Conservation (phyloP, 768 basidiomycete species). For the Piloderma croceum region DNA sequence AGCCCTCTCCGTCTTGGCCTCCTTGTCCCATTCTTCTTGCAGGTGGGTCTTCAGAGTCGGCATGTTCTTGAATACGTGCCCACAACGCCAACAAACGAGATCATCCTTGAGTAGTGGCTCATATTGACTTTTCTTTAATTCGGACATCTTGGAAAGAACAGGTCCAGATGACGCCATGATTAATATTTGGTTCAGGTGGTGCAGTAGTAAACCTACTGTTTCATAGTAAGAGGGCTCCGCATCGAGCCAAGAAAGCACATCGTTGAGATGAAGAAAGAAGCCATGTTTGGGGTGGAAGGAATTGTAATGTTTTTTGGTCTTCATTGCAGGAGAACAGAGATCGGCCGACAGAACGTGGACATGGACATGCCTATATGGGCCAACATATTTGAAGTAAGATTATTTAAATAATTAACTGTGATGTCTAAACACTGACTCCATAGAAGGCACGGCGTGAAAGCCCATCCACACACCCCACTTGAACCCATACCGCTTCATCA, state of each 20-base stretch:
- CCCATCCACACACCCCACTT: constrained; percentile 76
- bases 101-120: constrained; percentile 63
- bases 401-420: constrained; percentile 1
- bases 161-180: constrained; percentile 2
- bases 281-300: constrained; percentile 81
- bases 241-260: constrained; percentile 81
- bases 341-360: constrained; percentile 84
- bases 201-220: constrained; percentile 34
- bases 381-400: background rate
- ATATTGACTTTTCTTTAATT: constrained; percentile 46
- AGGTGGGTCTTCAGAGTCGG: constrained; percentile 72
- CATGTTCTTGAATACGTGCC: constrained; percentile 58
- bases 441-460: constrained; percentile 81
- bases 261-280: constrained; percentile 74
- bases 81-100: constrained; percentile 69
- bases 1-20: constrained; percentile 36
- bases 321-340: constrained; percentile 61
- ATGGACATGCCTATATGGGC: constrained; percentile 60
- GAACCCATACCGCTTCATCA: constrained; percentile 68
- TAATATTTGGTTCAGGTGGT: background rate
- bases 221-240: constrained; percentile 50
- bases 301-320: constrained; percentile 88
- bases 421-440: constrained; percentile 55
- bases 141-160: constrained; percentile 47
- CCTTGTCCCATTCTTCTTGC: constrained; percentile 63